Percentiles rank a stretch among this genome's conserved stretches.
These are phyloP conservation scores for Rhamnella rubrinervis DNA, from an alignment of 331 rosid species.

Conservation along the genomic window DNA sequence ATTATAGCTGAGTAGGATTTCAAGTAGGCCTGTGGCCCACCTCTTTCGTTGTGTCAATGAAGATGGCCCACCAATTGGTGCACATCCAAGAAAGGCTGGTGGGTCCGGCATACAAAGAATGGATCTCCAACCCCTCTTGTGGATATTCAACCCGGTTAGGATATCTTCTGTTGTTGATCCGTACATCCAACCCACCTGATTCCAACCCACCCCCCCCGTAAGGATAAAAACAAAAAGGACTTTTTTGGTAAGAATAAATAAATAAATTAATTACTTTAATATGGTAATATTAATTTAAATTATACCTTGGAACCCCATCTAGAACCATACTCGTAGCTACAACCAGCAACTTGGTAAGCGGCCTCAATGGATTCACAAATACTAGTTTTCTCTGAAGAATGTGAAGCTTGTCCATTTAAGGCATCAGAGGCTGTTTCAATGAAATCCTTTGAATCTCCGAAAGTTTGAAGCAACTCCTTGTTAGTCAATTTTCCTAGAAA, in stretches of 20 bases:
- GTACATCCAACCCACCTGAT: conserved; percentile 67
- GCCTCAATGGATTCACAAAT: conserved; percentile 20
- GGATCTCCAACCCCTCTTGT: conserved; percentile 71
- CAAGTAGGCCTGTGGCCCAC: conserved; percentile 62
- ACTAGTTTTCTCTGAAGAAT: not conserved
- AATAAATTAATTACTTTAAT: too few relatives aligned
- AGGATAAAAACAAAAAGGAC: not conserved
- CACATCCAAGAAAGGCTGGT: conserved; percentile 51
- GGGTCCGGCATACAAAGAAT: conserved; percentile 37
- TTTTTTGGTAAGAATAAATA: too few relatives aligned
- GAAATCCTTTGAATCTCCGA: conserved; percentile 53
- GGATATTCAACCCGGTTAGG: conserved; percentile 53
- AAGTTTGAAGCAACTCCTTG: conserved; percentile 28
- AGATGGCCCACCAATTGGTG: conserved; percentile 49
- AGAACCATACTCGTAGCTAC: conserved; percentile 51
- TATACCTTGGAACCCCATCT: conserved; percentile 66
- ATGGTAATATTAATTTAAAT: too few relatives aligned
- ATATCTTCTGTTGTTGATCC: conserved; percentile 64
- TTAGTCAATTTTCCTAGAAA: not conserved
- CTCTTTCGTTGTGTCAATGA: conserved; percentile 61
- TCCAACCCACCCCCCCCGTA: not conserved
- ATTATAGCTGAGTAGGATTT: conserved; percentile 49
- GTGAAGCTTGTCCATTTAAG: conserved; percentile 30
- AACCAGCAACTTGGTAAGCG: conserved; percentile 44
- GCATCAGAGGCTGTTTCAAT: conserved; percentile 40